Evolutionary conservation across 768 basidiomycete genomes (phyloP).

Genomic region (Pisolithus marmoratus): DNA sequence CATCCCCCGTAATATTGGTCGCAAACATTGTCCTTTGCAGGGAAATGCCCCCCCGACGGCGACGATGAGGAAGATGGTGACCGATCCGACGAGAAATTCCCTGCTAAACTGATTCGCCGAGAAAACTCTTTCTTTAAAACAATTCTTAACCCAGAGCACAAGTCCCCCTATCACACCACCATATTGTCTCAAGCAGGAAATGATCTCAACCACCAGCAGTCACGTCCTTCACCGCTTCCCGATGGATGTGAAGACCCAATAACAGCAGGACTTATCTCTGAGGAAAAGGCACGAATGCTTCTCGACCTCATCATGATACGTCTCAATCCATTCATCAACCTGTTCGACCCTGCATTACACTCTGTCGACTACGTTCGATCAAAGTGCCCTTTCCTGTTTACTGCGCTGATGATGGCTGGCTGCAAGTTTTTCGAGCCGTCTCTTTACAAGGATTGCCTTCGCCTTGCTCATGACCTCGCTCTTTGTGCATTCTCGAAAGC

Average conservation of each 20-base stretch:
- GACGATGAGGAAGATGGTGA: constrained; percentile 68
- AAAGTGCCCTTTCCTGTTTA: constrained; percentile 79
- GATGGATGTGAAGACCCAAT: constrained; percentile 59
- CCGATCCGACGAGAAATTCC: constrained; percentile 62
- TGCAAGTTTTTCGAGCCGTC: constrained; percentile 78
- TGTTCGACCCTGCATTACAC: constrained; percentile 86
- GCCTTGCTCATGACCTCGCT: constrained; percentile 69
- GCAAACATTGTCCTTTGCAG: constrained; percentile 13
- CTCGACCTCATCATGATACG: constrained; percentile 79
- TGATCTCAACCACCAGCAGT: constrained; percentile 31
- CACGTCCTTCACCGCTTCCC: constrained; percentile 32
- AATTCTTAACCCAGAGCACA: constrained; percentile 68
- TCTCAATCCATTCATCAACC: constrained; percentile 83
- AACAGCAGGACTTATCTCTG: constrained; percentile 61
- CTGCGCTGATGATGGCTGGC: constrained; percentile 76
- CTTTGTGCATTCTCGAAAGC: constrained; percentile 71
- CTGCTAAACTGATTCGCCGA: constrained; percentile 65
- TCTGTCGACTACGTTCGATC: constrained; percentile 73
- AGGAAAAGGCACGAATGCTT: constrained; percentile 62
- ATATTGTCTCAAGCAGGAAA: constrained; percentile 27
- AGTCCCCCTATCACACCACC: constrained; percentile 29
- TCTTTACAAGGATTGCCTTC: constrained; percentile 61
- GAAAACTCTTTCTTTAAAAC: constrained; percentile 83
- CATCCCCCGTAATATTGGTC: not conserved
- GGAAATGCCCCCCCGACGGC: constrained; percentile 24